Evolutionary conservation across 495 filamentous ascomycete species (phyloP), one percentile per base, ranked within the genome.

Genomic region (Lindgomyces ingoldianus): DNA sequence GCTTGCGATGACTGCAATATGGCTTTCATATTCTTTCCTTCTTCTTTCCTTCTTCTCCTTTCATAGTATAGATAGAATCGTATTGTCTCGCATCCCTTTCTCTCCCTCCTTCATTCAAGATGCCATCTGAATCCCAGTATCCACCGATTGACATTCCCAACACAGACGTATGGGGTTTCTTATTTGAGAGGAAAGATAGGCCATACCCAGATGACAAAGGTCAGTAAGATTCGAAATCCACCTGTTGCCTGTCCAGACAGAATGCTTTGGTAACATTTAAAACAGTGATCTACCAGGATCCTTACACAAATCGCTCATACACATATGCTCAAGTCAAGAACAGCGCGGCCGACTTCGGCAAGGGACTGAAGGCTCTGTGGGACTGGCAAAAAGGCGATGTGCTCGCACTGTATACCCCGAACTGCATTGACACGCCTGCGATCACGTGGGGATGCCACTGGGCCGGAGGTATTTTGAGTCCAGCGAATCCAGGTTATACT

Each of bases 401-500:
- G 1, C 70, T 79, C n/a, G 73, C 69, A 11, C 58, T 79, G 12
- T 76, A 65, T 67, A 73, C 75, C 0, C 74, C 74, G 18, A 79
- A 79, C 50, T 72, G 64, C 58, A 75, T 79, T 59, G 76, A 79
- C 56, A 76, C 74, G 10, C 76, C 74, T 0, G 57, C 72, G 0
- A 74, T 94, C 49, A 89, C 80, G 73, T 93, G 90, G 81, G 93
- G 92, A 22, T 78, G 83, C 10, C 85, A 88, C 67, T 97, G 91
- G 89, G 89, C 92, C 0, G 93, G 92, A 47, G 93, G 90, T 19
- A 78, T 87, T 50, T 72, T 91, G 18, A 91, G 88, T 1, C 89
- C 94, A 0, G 91, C 91, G 11, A 97, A 97, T 73, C 93, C 94
- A 22, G 83, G 84, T 1, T 97, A 97, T 76, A 95, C 88, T 1